A percentile compares a stretch with the other conserved stretches of the same genome.
phyloP scores from a whole-genome alignment of 106 monocot genomes.

The Apostasia ramifera region DNA sequence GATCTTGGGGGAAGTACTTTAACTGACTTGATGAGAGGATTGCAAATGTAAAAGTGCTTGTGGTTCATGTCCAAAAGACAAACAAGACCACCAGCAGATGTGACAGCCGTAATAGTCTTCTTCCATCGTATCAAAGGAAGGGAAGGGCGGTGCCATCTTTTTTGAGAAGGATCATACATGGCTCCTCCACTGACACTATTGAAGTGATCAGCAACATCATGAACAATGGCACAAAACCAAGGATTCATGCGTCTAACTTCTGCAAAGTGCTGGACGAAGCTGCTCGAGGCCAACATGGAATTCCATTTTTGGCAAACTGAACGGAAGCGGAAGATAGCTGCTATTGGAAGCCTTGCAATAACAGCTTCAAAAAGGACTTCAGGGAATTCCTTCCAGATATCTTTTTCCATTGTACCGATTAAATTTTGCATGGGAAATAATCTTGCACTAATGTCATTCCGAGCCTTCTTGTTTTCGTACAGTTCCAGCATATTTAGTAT shows the following conservation, averaged over 20 bases:
- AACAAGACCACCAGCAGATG: slow-evolving; percentile 79
- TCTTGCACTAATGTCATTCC: slow-evolving; percentile 28
- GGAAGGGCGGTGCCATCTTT: slow-evolving; percentile 56
- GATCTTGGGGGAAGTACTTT: slow-evolving; percentile 59
- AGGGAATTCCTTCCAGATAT: slow-evolving; percentile 77
- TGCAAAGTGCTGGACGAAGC: slow-evolving; percentile 44
- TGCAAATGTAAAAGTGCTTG: slow-evolving; percentile 54
- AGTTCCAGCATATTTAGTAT: slow-evolving; percentile 30
- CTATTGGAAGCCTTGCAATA: slow-evolving; percentile 64
- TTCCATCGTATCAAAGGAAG: slow-evolving; percentile 33
- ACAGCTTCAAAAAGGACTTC: slow-evolving; percentile 73
- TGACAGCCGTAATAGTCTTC: slow-evolving; percentile 41
- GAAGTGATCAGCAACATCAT: slow-evolving; percentile 17
- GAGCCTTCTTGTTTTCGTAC: slow-evolving; percentile 34
- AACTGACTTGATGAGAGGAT: slow-evolving; percentile 58
- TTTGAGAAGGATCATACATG: slow-evolving; percentile 62
- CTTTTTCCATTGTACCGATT: slow-evolving; percentile 40
- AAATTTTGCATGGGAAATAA: slow-evolving; percentile 16
- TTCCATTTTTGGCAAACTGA: slow-evolving; percentile 83
- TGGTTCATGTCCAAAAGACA: slow-evolving; percentile 61
- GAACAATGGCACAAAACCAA: slow-evolving; percentile 70
- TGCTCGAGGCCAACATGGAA: slow-evolving; percentile 36
- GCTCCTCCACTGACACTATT: slow-evolving; percentile 27
- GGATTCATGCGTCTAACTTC: slow-evolving; percentile 27
- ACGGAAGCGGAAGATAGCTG: slow-evolving; percentile 71